Base-by-base conservation (phyloP, 2,329 filamentous ascomycete genomes). In the Leptographium wingfieldii region DNA sequence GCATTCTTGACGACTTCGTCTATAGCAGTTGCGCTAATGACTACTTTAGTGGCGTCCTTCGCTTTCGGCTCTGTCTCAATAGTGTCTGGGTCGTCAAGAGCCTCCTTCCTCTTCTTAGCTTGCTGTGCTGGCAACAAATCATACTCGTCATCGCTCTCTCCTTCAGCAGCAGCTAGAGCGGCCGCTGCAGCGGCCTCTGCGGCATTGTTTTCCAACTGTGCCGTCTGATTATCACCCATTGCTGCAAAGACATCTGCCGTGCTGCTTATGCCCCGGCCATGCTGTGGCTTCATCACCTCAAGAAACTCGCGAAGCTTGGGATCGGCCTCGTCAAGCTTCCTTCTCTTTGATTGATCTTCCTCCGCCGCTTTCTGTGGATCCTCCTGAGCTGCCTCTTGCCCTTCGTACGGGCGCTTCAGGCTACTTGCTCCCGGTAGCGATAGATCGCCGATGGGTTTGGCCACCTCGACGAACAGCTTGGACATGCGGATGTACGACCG, bases 401-500 rank as follows among this genome's bases (percentile, higher is more conserved):
- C 9, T 46, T 60, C 60, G 35, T 61, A 58, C 29, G 59, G 51
- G 11, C 62, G 60, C 59, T 57, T 51, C 58, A 62, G 57, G 57
- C 61, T 62, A n/a, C 52, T n/a, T 11, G 58, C 61, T 5, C 65
- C 71, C 9, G 68, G 64, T 7, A 72, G 70, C 55, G 73, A 68
- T 58, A 73, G 71, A 69, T 81, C 78, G 68, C 74, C 67, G 60
- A 75, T 72, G 68, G 94, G 87, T 71, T 83, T 86, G 60, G 94
- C 94, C 69, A 94, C 76, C 75, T 96, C 92, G 63, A 96, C 94
- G 35, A 80, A 81, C 68, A 99, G 91, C 76, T 87, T 95, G 61
- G 92, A 96, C 88, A 96, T 94, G 67, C 91, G 90, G 68, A 99
- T 90, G 74, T 91, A 99, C 64, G 92, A 87, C 71, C 84, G 90